Evolutionary conservation across 768 basidiomycete species (phyloP).

Genomic region (Lentinula aciculospora): DNA sequence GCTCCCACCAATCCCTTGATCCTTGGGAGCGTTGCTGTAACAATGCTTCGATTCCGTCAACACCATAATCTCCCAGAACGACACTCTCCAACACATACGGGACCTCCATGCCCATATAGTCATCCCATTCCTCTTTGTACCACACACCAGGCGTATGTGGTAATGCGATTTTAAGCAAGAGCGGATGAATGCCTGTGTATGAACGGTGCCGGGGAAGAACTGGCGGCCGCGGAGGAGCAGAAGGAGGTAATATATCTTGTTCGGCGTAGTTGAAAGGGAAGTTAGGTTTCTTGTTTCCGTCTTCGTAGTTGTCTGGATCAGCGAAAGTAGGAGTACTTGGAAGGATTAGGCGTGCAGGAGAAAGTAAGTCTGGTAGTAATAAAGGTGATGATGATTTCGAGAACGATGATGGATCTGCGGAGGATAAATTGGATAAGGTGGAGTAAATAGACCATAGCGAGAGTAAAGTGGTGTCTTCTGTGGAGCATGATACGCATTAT

Average conservation of each 20-base stretch:
- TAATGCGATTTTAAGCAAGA: slow-evolving; percentile 41
- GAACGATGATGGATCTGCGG: slow-evolving; percentile 25
- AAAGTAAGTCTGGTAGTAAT: slow-evolving; percentile 33
- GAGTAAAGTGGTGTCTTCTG: slow-evolving; percentile 68
- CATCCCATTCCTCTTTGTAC: slow-evolving; percentile 73
- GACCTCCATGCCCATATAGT: slow-evolving; percentile 59
- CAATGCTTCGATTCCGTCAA: slow-evolving; percentile 45
- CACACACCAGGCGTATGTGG: slow-evolving; percentile 27
- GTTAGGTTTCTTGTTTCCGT: slow-evolving; percentile 5
- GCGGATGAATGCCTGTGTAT: slow-evolving; percentile 66
- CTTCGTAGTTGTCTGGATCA: slow-evolving; percentile 32
- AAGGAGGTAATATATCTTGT: not conserved
- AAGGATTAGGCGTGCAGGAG: slow-evolving; percentile 71
- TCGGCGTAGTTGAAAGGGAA: slow-evolving; percentile 2
- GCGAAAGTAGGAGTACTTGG: slow-evolving; percentile 61
- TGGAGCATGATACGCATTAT: not conserved
- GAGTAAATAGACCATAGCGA: slow-evolving; percentile 76
- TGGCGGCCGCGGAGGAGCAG: not conserved
- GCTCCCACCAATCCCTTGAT: slow-evolving; percentile 68
- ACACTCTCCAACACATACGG: slow-evolving; percentile 75
- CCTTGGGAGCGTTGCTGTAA: slow-evolving; percentile 32
- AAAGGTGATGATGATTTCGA: slow-evolving; percentile 19
- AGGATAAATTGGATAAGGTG: slow-evolving; percentile 45
- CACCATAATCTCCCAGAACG: slow-evolving; percentile 72
- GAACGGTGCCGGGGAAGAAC: slow-evolving; percentile 33